Base-by-base conservation (phyloP, 2,329 filamentous ascomycete genomes). In the Botrytis porri region DNA sequence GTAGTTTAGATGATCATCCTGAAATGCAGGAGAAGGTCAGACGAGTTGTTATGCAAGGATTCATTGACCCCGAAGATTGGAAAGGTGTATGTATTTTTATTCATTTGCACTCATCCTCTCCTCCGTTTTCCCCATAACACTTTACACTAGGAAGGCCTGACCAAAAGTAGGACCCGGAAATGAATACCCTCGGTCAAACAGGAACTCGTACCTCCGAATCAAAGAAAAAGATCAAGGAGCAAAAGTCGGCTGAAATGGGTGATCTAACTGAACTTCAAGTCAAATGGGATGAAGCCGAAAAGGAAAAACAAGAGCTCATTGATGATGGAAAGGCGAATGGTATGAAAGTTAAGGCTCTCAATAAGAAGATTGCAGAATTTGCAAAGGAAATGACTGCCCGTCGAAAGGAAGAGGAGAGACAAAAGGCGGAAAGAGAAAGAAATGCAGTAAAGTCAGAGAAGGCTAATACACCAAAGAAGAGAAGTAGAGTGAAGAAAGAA, bases 11-110 rank as follows among this genome's bases (percentile, higher is more conserved):
- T 39, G 57, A 72, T 84, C 84, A 90, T 54, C 83, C 86, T 0
- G 91, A 93, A 2, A 78, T 89, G 1, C 89, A 95, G 82, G 88
- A 88, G 62, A 97, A 96, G 85, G 85, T 98, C 76, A 85, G 87
- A 69, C 87, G 87, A 63, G 93, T 92, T 69, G 82, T 98, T 37
- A 86, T 87, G 73, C 87, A 95, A 80, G 94, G 93, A 37, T 93
- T 96, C 78, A 91, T 98, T 78, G 91, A 92, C 77, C 87, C 93
- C 60, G 91, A 93, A 69, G 95, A 98, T 78, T 98, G 94, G 89
- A 95, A 92, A 48, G 94, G 94, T 20, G 94, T 97, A 87, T 83
- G 92, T 85, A 37, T 77, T 43, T 22, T 41, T 22, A 2, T 22
- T 29, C 37, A 6, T 66, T 9, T 63, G 20, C 5, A n/a, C 43